phyloP scores from a whole-genome alignment of 805 yeast species.

The Candida koratica region DNA sequence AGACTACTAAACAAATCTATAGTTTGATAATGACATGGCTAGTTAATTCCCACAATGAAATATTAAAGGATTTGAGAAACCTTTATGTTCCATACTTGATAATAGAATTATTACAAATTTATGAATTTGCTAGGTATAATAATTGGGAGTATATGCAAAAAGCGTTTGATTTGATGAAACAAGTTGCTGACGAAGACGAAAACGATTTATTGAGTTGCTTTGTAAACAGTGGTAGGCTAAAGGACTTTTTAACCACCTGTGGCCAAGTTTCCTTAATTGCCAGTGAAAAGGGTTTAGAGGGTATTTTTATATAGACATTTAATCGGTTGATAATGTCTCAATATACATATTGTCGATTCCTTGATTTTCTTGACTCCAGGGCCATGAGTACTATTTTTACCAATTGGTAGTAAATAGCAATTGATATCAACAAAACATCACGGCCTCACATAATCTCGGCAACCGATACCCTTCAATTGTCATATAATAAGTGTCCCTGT shows the following conservation, averaged over 20 bases:
- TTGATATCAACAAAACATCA: no score
- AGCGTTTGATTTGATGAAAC: constrained; percentile 56
- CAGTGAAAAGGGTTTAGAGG: constrained; percentile 40
- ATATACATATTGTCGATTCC: no score
- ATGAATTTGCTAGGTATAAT: constrained; percentile 32
- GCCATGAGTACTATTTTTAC: no score
- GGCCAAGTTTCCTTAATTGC: constrained; percentile 58
- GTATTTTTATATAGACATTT: constrained; percentile 42
- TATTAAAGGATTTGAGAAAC: constrained; percentile 54
- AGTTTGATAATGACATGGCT: constrained; percentile 36
- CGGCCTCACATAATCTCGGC: constrained; percentile 4
- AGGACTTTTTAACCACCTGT: constrained; percentile 48
- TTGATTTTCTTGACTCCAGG: no score
- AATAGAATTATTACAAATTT: constrained; percentile 59
- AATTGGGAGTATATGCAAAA: constrained; percentile 45
- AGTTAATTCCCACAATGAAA: constrained; percentile 20
- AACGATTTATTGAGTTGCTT: constrained; percentile 60
- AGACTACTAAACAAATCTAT: constrained; percentile 27
- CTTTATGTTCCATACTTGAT: constrained; percentile 71
- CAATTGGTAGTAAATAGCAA: no score
- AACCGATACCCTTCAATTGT: constrained; percentile 4
- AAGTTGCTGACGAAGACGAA: constrained; percentile 64
- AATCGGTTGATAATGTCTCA: no score
- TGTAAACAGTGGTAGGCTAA: constrained; percentile 49
- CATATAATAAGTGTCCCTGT: background rate